Conservation (phyloP, 2,329 filamentous ascomycete species). For the Fusarium sp. region DNA sequence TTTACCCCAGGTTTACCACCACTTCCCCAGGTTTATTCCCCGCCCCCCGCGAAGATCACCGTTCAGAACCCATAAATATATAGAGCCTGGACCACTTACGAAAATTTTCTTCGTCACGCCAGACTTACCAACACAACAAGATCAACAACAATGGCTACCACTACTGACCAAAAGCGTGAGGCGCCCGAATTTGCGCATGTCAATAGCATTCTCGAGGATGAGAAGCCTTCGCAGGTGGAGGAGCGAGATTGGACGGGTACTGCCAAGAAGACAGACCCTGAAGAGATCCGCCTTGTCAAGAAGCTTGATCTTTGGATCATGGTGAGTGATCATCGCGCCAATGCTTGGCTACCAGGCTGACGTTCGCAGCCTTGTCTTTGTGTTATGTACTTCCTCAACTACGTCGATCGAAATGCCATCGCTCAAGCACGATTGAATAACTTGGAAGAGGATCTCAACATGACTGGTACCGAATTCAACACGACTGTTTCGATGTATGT, state of each 20-base stretch:
- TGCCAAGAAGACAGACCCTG: conserved; percentile 49
- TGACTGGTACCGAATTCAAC: conserved; percentile 65
- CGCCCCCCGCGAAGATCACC: conserved; percentile 25
- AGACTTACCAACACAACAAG: not conserved
- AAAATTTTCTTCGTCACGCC: not conserved
- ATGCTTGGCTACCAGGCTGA: not conserved
- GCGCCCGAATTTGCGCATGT: conserved; percentile 31
- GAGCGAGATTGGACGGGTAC: conserved; percentile 50
- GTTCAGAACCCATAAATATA: conserved; percentile 26
- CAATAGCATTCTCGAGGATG: conserved; percentile 36
- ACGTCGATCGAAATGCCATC: conserved; percentile 56
- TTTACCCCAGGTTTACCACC: conserved; percentile 9
- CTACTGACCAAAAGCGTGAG: conserved; percentile 16
- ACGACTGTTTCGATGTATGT: conserved; percentile 50
- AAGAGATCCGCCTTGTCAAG: conserved; percentile 50
- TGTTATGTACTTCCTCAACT: conserved; percentile 55
- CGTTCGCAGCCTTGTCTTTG: conserved; percentile 42
- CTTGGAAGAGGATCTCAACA: conserved; percentile 57
- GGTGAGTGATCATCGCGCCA: conserved; percentile 39
- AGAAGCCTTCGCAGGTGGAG: conserved; percentile 30
- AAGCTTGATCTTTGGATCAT: conserved; percentile 54
- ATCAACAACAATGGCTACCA: conserved; percentile 9
- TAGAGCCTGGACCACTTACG: not conserved
- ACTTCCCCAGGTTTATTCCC: conserved; percentile 28
- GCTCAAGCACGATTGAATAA: conserved; percentile 57